Conservation (phyloP, 192 early-diverging fungal species). For the Funneliformis mosseae region DNA sequence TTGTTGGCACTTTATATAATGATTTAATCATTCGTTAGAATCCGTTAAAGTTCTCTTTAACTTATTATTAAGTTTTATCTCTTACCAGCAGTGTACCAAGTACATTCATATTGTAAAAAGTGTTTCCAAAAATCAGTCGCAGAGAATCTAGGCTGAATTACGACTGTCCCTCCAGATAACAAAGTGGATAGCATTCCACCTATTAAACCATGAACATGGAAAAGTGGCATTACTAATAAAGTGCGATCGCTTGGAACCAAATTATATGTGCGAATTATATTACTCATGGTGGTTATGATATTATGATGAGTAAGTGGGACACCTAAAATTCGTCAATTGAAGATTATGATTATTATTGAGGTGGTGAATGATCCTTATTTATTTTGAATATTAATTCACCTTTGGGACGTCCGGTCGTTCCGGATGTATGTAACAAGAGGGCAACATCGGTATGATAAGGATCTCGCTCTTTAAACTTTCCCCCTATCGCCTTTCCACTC, state of each 20-base stretch:
- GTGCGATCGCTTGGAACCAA: conserved; percentile 63
- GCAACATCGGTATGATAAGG: conserved; percentile 62
- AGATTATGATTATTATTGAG: not conserved
- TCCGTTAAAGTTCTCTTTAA: not conserved
- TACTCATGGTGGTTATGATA: conserved; percentile 69
- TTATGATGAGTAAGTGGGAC: conserved; percentile 84
- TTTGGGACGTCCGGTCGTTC: conserved; percentile 78
- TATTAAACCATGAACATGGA: conserved; percentile 86
- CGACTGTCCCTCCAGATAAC: conserved; percentile 65
- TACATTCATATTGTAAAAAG: conserved; percentile 57
- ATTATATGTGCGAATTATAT: conserved; percentile 72
- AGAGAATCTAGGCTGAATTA: conserved; percentile 73
- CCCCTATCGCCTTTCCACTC: not conserved
- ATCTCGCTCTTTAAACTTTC: conserved; percentile 7
- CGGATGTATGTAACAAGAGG: conserved; percentile 79
- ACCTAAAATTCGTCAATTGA: conserved; percentile 35
- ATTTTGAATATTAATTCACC: conserved; percentile 38
- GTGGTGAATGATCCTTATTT: not conserved
- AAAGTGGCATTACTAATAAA: conserved; percentile 82
- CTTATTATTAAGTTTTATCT: not conserved
- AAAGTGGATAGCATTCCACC: conserved; percentile 73
- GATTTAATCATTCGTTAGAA: not conserved
- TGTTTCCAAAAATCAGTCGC: conserved; percentile 78
- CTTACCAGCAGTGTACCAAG: conserved; percentile 70
- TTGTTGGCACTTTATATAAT: conserved; percentile 64